These are phyloP conservation scores for Hygrophorus pudorinus DNA, from an alignment of 768 basidiomycete genomes.

Conservation along the genomic window DNA sequence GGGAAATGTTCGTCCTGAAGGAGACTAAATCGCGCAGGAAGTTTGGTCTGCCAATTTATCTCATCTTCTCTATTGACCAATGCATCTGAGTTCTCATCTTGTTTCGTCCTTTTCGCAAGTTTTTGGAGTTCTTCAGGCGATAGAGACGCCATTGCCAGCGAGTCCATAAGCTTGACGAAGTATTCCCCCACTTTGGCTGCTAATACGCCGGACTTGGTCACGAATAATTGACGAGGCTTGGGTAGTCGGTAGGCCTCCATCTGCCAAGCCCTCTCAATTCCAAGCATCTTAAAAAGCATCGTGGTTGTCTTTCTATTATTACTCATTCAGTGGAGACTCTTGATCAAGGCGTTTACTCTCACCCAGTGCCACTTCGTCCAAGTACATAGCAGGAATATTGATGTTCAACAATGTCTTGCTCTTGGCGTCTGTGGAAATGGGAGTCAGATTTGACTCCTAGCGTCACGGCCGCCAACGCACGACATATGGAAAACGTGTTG, in stretches of 20 bases:
- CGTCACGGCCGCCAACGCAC: too few relatives aligned
- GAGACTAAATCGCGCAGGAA: conserved; percentile 45
- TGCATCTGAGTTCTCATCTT: conserved; percentile 10
- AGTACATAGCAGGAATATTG: conserved; percentile 53
- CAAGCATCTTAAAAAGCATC: conserved; percentile 68
- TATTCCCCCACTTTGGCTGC: conserved; percentile 65
- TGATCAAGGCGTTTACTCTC: conserved; percentile 8
- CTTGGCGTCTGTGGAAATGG: conserved; percentile 24
- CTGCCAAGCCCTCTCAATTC: conserved; percentile 49
- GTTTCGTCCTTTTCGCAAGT: conserved; percentile 14
- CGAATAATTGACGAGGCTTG: conserved; percentile 59
- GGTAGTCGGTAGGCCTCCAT: conserved; percentile 21
- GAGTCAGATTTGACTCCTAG: background rate
- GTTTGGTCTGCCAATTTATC: conserved; percentile 25
- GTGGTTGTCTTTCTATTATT: conserved; percentile 61
- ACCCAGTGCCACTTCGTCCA: conserved; percentile 72
- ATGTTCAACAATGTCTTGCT: conserved; percentile 51
- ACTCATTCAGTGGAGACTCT: background rate
- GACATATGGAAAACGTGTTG: too few relatives aligned
- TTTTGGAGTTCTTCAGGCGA: conserved; percentile 28
- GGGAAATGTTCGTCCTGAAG: conserved; percentile 57
- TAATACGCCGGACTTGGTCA: conserved; percentile 59
- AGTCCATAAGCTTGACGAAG: conserved; percentile 40
- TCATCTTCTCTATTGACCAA: conserved; percentile 35
- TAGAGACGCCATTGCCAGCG: conserved; percentile 26